Conservation (phyloP, 2,329 filamentous ascomycete species). For the Fusarium sp. region DNA sequence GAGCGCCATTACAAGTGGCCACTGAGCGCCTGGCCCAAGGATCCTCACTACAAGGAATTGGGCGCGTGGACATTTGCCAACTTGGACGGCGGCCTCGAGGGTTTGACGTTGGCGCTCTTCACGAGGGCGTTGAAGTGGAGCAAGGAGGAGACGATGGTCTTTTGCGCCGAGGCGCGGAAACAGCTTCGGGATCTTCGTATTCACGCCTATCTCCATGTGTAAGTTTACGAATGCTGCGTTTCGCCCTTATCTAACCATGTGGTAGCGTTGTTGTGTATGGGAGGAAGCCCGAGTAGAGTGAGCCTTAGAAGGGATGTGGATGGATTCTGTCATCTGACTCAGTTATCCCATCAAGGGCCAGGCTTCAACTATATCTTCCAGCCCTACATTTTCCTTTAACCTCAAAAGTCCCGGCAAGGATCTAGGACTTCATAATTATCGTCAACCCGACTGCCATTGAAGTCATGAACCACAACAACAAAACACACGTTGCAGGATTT, state of each 20-base stretch:
- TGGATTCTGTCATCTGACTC: too few species aligned
- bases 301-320: too few species aligned
- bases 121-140: conserved; percentile 10
- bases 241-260: background rate
- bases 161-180: background rate
- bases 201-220: conserved; percentile 15
- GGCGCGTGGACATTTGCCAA: conserved; percentile 11
- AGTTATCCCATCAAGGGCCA: too few species aligned
- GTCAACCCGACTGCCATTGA: too few species aligned
- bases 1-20: conserved; percentile 16
- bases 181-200: conserved; percentile 3
- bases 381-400: too few species aligned
- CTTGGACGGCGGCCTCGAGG: conserved; percentile 10
- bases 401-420: too few species aligned
- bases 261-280: conserved; percentile 10
- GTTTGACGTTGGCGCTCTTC: conserved; percentile 4
- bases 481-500: too few species aligned
- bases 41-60: conserved; percentile 5
- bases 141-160: conserved; percentile 2
- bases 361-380: too few species aligned
- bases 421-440: too few species aligned
- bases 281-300: background rate
- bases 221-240: background rate
- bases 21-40: conserved; percentile 8
- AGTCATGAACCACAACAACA: too few species aligned